phyloP scores from a whole-genome alignment of 208 protist species.

The Phytomonas sp. region DNA sequence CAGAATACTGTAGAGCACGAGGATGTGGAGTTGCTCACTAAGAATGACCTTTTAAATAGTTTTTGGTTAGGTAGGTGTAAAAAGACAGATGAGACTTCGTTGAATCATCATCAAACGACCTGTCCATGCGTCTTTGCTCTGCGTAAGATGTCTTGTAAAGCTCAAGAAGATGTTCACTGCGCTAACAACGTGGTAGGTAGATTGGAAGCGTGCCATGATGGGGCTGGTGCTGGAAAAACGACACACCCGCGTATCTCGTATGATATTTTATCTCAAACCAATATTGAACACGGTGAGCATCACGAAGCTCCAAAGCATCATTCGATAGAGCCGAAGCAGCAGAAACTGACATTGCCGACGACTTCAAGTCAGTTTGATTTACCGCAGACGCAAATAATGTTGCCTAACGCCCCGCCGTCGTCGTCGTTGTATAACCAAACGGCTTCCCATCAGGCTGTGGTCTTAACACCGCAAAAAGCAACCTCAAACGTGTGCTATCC shows the following conservation, averaged over 20 bases:
- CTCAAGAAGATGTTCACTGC: background rate
- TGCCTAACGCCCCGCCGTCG: background rate
- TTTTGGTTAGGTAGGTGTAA: no score
- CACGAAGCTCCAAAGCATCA: background rate
- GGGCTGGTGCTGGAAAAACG: background rate
- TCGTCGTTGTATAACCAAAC: background rate
- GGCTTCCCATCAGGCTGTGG: background rate
- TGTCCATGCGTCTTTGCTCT: background rate
- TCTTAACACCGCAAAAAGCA: background rate
- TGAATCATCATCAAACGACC: background rate
- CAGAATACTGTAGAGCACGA: background rate
- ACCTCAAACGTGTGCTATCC: background rate
- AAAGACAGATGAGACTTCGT: background rate
- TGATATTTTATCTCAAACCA: background rate
- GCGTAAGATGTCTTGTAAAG: background rate
- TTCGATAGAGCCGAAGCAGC: background rate
- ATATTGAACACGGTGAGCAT: background rate
- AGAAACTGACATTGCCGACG: no score
- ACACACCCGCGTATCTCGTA: background rate
- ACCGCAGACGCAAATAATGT: background rate
- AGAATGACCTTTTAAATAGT: background rate
- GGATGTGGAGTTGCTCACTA: background rate
- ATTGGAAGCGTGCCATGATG: background rate
- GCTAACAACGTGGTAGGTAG: background rate
- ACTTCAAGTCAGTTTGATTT: no score